Evolutionary conservation across 805 yeast species (phyloP), one percentile per base, ranked within the genome.

Genomic region (Starmerella bombicola): DNA sequence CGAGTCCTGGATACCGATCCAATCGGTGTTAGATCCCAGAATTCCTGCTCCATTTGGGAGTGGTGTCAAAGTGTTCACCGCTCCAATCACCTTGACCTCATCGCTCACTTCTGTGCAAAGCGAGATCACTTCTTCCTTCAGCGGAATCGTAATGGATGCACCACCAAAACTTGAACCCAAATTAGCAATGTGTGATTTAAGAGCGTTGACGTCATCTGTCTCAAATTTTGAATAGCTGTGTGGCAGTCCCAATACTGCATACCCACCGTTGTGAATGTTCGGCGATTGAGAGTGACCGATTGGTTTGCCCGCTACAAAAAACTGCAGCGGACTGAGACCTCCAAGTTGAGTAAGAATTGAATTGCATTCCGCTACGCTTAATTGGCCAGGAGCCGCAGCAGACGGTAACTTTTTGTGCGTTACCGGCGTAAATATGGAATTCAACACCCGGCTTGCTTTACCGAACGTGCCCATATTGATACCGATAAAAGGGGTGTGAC

Each of bases 111-210:
- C 77, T 46, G 68, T 67, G 48, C 79, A 69, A 49, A 73, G 71
- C 50, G 75, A 67, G 64, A 81, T 75, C 47, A 88, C 76, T 43
- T 79, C 93, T 41, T 84, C 56, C 58, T 91, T 91, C 56, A 88
- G 67, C 3, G 99, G 99, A 56, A 88, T 88, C 2, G 98, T 91
- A 6, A 91, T 83, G 4, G 94, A 86, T 47, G 81, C 75, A n/a
- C 98, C 99, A 35, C 97, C 97, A 54, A 91, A 80, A 10, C n/a
- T 7, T 7, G 63, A 55, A 2, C 60, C 61, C 13, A 72, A 60
- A 16, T 59, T 58, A 43, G 74, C 64, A 40, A 85, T 57, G 33
- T 69, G 60, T 10, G 66, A 62, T 37, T 67, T 66, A 21, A 82
- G 86, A 36, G 66, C 68, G 2, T 57, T 55, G 8, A 78, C 82